A percentile compares a stretch with the other conserved stretches of the same genome.
Conservation (phyloP, 1,139 yeast genomes). For the Magnusiomyces ingens region DNA sequence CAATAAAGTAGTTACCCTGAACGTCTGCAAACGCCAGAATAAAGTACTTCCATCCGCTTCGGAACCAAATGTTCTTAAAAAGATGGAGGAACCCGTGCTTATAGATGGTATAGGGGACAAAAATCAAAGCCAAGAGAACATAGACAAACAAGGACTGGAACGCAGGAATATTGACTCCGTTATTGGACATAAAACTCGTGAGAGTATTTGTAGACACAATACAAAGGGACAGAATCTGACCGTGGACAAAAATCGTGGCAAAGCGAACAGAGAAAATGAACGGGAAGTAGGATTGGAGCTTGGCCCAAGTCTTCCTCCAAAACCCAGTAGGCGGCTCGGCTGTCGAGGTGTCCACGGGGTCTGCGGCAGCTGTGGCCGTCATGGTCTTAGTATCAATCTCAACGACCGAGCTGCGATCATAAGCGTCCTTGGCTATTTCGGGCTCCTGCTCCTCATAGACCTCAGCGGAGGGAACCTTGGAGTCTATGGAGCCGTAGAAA, state of each 20-base stretch:
- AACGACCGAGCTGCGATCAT: background rate
- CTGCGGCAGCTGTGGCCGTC: background rate
- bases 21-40: constrained; percentile 40
- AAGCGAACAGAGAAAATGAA: constrained; percentile 34
- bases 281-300: constrained; percentile 21
- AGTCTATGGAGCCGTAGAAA: background rate
- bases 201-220: constrained; percentile 40
- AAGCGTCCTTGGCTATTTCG: background rate
- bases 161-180: constrained; percentile 38
- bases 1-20: constrained; percentile 41
- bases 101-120: constrained; percentile 37
- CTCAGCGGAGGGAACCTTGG: no score
- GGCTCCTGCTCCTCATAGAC: background rate
- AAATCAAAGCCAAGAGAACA: constrained; percentile 33
- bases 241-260: constrained; percentile 38
- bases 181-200: constrained; percentile 35
- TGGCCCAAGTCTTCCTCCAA: background rate
- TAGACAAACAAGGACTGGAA: constrained; percentile 40
- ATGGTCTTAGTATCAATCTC: background rate
- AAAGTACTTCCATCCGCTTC: constrained; percentile 40
- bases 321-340: background rate
- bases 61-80: constrained; percentile 23
- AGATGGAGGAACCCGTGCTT: constrained; percentile 34
- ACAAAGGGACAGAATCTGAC: constrained; percentile 38
- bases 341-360: background rate